Evolutionary conservation across 2,329 filamentous ascomycete genomes (phyloP).

Genomic region (Orbilia oligospora): DNA sequence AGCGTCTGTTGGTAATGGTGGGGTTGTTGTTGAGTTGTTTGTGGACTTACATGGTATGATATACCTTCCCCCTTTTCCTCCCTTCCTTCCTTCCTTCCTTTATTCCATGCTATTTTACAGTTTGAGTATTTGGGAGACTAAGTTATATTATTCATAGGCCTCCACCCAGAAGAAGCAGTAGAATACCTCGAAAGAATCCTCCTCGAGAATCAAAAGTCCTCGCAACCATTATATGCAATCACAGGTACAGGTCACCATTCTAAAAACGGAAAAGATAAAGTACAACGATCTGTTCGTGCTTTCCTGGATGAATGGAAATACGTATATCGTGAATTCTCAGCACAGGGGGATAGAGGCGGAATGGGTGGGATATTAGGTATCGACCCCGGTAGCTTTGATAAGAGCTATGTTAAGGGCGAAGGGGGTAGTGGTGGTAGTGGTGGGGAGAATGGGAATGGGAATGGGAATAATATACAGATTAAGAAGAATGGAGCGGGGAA

Average conservation of each 20-base stretch:
- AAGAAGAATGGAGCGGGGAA: constrained; percentile 1
- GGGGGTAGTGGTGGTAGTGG: constrained; percentile 45
- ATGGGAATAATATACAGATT: background rate
- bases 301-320: constrained; percentile 98
- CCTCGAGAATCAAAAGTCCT: constrained; percentile 81
- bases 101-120: background rate
- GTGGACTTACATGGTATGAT: constrained; percentile 83
- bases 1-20: constrained; percentile 25
- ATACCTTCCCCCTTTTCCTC: constrained; percentile 13
- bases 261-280: constrained; percentile 99
- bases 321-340: constrained; percentile 94
- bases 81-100: too few relatives aligned
- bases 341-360: constrained; percentile 88
- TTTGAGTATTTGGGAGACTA: background rate
- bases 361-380: constrained; percentile 80
- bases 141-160: constrained; percentile 68
- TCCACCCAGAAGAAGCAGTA: constrained; percentile 97
- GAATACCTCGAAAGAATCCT: constrained; percentile 92
- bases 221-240: constrained; percentile 89
- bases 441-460: constrained; percentile 26
- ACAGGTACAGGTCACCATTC: constrained; percentile 97
- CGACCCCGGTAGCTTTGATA: constrained; percentile 78
- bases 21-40: constrained; percentile 79
- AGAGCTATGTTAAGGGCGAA: constrained; percentile 71
- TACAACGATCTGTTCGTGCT: constrained; percentile 90